Conservation (phyloP, 78 protist species). For the Dictyostelium intermedium region DNA sequence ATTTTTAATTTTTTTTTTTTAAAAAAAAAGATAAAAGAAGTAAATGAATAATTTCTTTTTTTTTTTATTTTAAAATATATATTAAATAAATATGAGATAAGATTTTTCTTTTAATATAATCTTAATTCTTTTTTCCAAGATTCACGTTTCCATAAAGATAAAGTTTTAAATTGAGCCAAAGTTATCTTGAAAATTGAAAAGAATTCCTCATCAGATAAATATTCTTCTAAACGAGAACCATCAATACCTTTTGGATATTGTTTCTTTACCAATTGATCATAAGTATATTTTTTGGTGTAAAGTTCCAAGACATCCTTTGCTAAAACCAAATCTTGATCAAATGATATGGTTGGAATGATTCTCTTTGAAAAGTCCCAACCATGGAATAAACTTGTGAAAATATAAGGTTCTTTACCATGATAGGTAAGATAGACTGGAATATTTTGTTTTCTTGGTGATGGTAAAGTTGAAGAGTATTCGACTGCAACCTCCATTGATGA, state of each 20-base stretch:
- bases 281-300: slow-evolving; percentile 71
- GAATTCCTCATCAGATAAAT: slow-evolving; percentile 66
- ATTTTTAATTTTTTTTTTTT: too few species aligned
- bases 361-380: slow-evolving; percentile 84
- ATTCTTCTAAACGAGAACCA: slow-evolving; percentile 70
- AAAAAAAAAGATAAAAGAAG: too few species aligned
- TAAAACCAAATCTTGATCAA: slow-evolving; percentile 7
- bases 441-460: not conserved
- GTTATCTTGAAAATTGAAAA: not conserved
- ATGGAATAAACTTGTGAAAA: slow-evolving; percentile 78
- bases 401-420: slow-evolving; percentile 66
- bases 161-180: slow-evolving; percentile 28
- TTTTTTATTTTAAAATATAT: not conserved
- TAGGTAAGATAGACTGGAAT: slow-evolving; percentile 38
- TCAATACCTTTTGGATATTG: slow-evolving; percentile 84
- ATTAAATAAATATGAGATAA: not conserved
- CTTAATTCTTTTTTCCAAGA: slow-evolving; percentile 62
- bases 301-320: slow-evolving; percentile 51
- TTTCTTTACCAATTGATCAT: slow-evolving; percentile 74
- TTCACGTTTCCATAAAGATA: slow-evolving; percentile 81
- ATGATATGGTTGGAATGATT: not conserved
- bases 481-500: slow-evolving; percentile 76
- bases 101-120: slow-evolving; percentile 16
- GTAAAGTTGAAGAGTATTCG: slow-evolving; percentile 45
- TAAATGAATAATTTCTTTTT: not conserved